A percentile compares a stretch with the other conserved stretches of the same genome.
These are phyloP conservation scores for Agastache rugosa DNA, from an alignment of 257 asterid genomes.

Conservation along the genomic window DNA sequence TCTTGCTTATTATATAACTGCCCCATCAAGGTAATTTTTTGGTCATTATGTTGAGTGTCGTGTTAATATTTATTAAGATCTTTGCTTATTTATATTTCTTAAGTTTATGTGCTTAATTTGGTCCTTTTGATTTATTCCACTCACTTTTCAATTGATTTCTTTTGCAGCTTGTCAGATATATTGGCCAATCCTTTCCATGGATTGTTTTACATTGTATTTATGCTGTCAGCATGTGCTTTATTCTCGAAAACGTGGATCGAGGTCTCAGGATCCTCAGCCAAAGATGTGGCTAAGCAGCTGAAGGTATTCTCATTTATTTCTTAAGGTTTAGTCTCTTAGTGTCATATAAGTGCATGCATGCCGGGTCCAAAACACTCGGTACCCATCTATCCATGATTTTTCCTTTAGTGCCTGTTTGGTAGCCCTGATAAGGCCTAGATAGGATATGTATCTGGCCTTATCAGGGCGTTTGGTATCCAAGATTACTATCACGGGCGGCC, in stretches of 20 bases:
- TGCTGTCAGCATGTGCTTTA: slow-evolving; percentile 90
- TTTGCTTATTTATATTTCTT: slow-evolving; percentile 4
- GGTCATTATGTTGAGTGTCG: slow-evolving; percentile 52
- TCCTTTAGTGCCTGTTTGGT: no score
- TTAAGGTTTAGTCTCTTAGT: neutral
- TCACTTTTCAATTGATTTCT: slow-evolving; percentile 20
- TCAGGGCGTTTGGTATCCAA: no score
- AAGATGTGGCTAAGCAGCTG: slow-evolving; percentile 89
- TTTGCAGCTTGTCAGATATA: slow-evolving; percentile 72
- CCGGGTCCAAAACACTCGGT: neutral
- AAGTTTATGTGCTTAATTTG: neutral
- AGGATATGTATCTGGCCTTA: no score
- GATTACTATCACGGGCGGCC: no score
- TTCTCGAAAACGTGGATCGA: slow-evolving; percentile 94
- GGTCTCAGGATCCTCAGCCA: slow-evolving; percentile 93
- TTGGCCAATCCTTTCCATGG: slow-evolving; percentile 90
- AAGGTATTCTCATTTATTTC: slow-evolving; percentile 53
- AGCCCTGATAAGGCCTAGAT: no score
- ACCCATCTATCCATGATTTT: no score
- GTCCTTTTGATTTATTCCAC: slow-evolving; percentile 2
- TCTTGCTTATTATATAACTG: slow-evolving; percentile 84
- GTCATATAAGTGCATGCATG: slow-evolving; percentile 5
- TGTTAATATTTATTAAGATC: slow-evolving; percentile 52
- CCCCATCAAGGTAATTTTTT: slow-evolving; percentile 70
- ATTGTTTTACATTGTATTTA: slow-evolving; percentile 74